These are phyloP conservation scores for Boletus vinaceobasis DNA, from an alignment of 768 basidiomycete species.

Conservation along the genomic window DNA sequence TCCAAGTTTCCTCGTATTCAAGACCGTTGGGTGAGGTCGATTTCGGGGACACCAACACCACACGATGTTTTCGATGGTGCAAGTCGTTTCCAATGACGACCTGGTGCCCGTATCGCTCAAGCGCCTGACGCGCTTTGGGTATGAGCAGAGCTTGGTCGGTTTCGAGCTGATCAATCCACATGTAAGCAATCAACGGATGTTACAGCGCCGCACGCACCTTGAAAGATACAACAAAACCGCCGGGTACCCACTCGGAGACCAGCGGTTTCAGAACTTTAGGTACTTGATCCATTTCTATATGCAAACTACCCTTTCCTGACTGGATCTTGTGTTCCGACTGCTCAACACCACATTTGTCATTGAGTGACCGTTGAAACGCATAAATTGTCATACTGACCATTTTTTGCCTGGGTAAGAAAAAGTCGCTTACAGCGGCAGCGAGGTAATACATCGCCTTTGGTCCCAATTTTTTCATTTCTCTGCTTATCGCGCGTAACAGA, in stretches of 20 bases:
- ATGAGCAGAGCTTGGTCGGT: conserved; percentile 81
- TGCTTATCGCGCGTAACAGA: conserved; percentile 78
- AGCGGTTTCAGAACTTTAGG: conserved; percentile 93
- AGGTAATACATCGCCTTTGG: conserved; percentile 89
- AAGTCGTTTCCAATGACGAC: conserved; percentile 96
- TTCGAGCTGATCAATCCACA: conserved; percentile 63
- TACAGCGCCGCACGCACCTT: conserved; percentile 56
- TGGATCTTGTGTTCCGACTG: conserved; percentile 99
- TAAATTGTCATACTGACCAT: conserved; percentile 56
- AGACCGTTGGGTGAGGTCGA: conserved; percentile 14
- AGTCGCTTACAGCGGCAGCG: conserved; percentile 97
- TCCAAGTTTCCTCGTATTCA: conserved; percentile 58
- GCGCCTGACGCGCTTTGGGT: conserved; percentile 84
- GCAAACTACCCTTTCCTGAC: conserved; percentile 88
- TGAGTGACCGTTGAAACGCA: not conserved
- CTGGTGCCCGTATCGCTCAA: conserved; percentile 95
- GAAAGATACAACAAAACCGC: conserved; percentile 94
- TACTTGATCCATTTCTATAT: conserved; percentile 98
- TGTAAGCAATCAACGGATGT: conserved; percentile 4
- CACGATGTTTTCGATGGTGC: conserved; percentile 85
- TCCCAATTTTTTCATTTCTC: conserved; percentile 69
- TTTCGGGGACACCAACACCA: conserved; percentile 78
- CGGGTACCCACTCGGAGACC: conserved; percentile 89
- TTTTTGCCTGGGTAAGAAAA: conserved; percentile 88
- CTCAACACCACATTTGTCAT: not conserved